Evolutionary conservation across 192 early-diverging fungal genomes (phyloP).

Genomic region (Umbelopsis ramanniana): DNA sequence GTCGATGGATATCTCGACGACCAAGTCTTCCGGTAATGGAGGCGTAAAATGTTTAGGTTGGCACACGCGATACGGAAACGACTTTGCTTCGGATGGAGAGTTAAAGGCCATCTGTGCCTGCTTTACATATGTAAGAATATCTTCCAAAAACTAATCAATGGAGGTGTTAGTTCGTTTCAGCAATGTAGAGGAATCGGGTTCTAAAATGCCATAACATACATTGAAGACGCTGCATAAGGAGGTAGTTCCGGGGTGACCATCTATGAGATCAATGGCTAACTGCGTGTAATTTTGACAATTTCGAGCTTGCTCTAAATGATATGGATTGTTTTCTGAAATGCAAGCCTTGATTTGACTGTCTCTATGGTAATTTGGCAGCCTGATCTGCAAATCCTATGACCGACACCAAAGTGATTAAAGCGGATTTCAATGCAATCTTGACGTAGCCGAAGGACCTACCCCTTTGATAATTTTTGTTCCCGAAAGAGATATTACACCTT

Average conservation of each 20-base stretch:
- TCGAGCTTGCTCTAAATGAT: conserved; percentile 39
- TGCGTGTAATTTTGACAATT: conserved; percentile 35
- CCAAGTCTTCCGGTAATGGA: conserved; percentile 37
- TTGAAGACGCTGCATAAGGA: not conserved
- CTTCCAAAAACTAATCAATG: conserved; percentile 28
- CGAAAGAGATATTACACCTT: conserved; percentile 33
- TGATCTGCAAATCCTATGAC: conserved; percentile 37
- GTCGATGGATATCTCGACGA: conserved; percentile 38
- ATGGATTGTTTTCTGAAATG: conserved; percentile 30
- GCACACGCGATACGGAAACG: conserved; percentile 42
- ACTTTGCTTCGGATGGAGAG: conserved; percentile 32
- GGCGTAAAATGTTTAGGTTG: conserved; percentile 41
- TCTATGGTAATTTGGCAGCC: conserved; percentile 27
- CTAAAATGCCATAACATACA: not conserved
- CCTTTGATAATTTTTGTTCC: conserved; percentile 34
- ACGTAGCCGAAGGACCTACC: not conserved
- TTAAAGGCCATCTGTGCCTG: conserved; percentile 36
- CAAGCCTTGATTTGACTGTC: conserved; percentile 26
- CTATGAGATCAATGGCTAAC: conserved; percentile 26
- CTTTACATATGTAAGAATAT: conserved; percentile 28
- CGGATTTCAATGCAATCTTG: not conserved
- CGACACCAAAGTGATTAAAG: not conserved
- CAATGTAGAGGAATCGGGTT: not conserved
- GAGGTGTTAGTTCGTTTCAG: not conserved
- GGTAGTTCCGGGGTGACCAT: not conserved